Base-by-base conservation (phyloP, 768 basidiomycete species). In the Botryobasidium botryosum region DNA sequence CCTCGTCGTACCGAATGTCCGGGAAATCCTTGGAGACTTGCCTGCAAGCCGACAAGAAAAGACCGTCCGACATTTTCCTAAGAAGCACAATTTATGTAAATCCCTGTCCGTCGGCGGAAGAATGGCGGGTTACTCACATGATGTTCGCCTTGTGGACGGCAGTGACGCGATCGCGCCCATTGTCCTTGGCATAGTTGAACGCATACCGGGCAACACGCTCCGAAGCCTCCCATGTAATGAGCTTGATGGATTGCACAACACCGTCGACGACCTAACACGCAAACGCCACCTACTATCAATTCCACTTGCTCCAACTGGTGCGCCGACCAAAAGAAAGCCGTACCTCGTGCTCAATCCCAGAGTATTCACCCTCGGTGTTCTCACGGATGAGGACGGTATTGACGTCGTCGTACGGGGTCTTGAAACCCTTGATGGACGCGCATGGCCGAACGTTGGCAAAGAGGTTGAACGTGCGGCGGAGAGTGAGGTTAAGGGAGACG, bases 1-100 rank as follows among this genome's bases (percentile, higher is more conserved):
- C 94, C 61, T 99, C 94, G 58, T 96, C 90, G 60, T 97, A 99
- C 33, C 72, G 68, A 56, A 99, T 74, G 49, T 79, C 76, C 17
- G 94, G 94, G 72, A 79, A 99, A 45, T 87, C 90, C 60, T 92
- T 90, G 4, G 92, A 80, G 32, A 99, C 86, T 53, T 87, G 80
- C 45, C 94, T 79, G 64, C 94, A 97, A 20, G 94, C 94, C 32
- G 86, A 82, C 63, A 99, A 68, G 72, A 99, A 99, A 90, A 97
- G 94, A 50, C 94, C 94, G 61, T 99, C 94, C 17, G 92, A 97
- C 83, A 97, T 88, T 79, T 96, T 96, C 90, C 90, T 94, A 57
- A n/a, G n/a, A n/a, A n/a, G n/a, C n/a, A n/a, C n/a, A n/a, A n/a
- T 24, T 42, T 17, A 39, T 10, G 23, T 42, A 24, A 21, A 35